phyloP scores from a whole-genome alignment of 495 filamentous ascomycete genomes.

The Penicillium waksmanii region DNA sequence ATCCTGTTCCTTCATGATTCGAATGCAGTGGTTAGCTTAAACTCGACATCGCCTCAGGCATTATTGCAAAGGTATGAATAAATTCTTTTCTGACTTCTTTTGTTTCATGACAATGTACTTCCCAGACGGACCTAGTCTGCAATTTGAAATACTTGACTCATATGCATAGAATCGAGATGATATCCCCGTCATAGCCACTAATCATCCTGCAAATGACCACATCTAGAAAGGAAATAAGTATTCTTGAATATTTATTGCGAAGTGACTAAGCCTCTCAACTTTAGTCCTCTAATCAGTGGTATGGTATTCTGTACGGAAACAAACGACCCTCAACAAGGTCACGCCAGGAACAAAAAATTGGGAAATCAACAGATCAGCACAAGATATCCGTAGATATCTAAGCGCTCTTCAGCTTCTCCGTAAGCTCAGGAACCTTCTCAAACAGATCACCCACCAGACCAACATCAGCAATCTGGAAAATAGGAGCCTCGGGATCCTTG shows the following conservation, averaged over 20 bases:
- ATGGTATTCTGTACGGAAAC: conserved; percentile 41
- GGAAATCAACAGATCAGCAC: conserved; percentile 14
- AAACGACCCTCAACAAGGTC: conserved; percentile 23
- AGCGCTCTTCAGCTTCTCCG: conserved; percentile 81
- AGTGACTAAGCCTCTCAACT: conserved; percentile 15
- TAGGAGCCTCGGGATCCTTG: conserved; percentile 95
- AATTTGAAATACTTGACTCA: too few relatives aligned
- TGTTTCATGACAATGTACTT: too few relatives aligned
- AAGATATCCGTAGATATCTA: conserved; percentile 29
- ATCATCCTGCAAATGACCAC: too few relatives aligned
- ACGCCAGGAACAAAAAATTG: conserved; percentile 32
- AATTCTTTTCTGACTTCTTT: too few relatives aligned
- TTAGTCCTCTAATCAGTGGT: conserved; percentile 32
- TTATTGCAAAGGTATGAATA: too few relatives aligned
- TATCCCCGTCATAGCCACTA: too few relatives aligned
- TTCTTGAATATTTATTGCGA: conserved; percentile 17
- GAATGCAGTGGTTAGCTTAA: too few relatives aligned
- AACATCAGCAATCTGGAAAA: conserved; percentile 97
- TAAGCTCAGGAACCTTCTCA: conserved; percentile 92
- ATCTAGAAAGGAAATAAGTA: background rate
- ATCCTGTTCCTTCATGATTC: too few relatives aligned
- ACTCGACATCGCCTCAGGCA: too few relatives aligned
- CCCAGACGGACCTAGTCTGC: too few relatives aligned
- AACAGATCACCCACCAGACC: conserved; percentile 95
- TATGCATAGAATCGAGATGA: too few relatives aligned